phyloP scores from a whole-genome alignment of 129 eudicot genomes.

The Flaveria sonorensis region DNA sequence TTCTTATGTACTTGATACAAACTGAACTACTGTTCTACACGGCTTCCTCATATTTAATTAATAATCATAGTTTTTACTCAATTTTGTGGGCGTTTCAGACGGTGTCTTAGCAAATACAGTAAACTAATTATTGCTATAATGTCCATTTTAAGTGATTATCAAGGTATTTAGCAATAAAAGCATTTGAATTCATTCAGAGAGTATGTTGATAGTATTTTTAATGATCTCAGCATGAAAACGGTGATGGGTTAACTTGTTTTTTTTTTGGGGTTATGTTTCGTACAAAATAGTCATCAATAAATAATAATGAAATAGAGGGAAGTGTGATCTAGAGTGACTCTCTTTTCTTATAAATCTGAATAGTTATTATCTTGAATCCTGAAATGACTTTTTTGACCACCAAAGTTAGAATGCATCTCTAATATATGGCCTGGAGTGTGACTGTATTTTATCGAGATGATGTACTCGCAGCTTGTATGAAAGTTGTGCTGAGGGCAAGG shows the following conservation, averaged over 20 bases:
- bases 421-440: not conserved
- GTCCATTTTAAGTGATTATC: no score
- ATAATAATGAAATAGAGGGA: not conserved
- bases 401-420: not conserved
- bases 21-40: not conserved
- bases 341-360: not conserved
- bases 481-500: constrained; percentile 2
- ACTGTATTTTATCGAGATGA: not conserved
- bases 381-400: not conserved
- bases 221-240: not conserved
- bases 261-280: not conserved
- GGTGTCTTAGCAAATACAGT: not conserved
- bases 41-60: not conserved
- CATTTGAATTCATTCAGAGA: not conserved
- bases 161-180: constrained; percentile 1
- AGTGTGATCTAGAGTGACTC: not conserved
- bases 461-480: not conserved
- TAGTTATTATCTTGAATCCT: not conserved
- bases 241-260: not conserved
- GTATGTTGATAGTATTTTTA: not conserved
- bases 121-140: no score
- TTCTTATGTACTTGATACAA: not conserved
- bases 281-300: not conserved
- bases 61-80: not conserved
- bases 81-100: not conserved